phyloP scores from a whole-genome alignment of 1,284 basidiomycete genomes.

The Irpex rosettiformis region DNA sequence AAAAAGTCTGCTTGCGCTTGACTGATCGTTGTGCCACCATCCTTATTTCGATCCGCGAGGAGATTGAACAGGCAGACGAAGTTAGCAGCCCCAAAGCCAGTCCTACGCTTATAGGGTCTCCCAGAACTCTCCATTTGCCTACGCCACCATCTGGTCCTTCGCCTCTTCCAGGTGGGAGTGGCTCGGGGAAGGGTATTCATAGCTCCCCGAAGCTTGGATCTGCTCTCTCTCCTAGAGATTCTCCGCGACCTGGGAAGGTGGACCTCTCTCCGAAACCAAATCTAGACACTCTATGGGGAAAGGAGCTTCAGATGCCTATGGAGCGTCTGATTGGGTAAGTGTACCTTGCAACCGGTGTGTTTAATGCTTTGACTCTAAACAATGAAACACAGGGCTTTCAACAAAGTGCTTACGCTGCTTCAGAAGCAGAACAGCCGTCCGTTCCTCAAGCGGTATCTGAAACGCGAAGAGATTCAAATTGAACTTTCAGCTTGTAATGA shows the following conservation, averaged over 20 bases:
- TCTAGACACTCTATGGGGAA: conserved; percentile 22
- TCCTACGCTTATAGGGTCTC: background rate
- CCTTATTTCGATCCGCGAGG: conserved; percentile 41
- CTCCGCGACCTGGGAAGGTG: background rate
- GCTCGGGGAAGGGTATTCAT: background rate
- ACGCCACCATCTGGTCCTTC: background rate
- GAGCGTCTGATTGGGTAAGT: conserved; percentile 50
- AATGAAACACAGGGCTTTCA: conserved; percentile 20
- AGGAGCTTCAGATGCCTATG: conserved; percentile 38
- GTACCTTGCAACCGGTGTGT: background rate
- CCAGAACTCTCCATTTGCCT: background rate
- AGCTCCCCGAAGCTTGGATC: conserved; percentile 3
- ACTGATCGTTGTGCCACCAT: conserved; percentile 52
- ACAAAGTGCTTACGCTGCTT: conserved; percentile 47
- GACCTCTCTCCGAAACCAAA: background rate
- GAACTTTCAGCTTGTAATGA: conserved; percentile 53
- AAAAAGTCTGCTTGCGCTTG: conserved; percentile 44
- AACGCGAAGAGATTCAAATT: conserved; percentile 64
- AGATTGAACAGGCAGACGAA: conserved; percentile 38
- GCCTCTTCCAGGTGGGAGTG: background rate
- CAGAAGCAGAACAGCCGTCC: conserved; percentile 60
- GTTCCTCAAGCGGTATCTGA: conserved; percentile 77
- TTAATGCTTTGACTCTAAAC: background rate
- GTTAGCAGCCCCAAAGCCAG: background rate
- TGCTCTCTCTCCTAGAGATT: background rate